A percentile compares a stretch with the other conserved stretches of the same genome.
phyloP scores from a whole-genome alignment of 495 filamentous ascomycete genomes.

The Cercophora newfieldiana region DNA sequence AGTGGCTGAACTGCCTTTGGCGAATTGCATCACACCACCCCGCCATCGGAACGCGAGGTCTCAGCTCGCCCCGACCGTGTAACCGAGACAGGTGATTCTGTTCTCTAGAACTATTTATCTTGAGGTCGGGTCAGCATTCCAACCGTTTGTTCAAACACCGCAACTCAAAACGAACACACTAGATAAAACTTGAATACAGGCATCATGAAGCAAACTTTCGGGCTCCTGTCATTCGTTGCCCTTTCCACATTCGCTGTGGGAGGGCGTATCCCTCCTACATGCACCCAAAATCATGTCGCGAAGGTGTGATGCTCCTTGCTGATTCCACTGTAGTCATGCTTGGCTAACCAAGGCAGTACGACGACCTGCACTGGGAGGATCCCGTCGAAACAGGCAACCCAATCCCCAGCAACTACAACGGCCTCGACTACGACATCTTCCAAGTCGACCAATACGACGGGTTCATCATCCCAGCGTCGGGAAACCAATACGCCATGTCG shows the following conservation, averaged over 20 bases:
- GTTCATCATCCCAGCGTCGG: conserved; percentile 12
- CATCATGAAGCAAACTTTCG: background rate
- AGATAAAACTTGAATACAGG: background rate
- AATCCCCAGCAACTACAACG: conserved; percentile 2
- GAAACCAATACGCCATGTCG: conserved; percentile 15
- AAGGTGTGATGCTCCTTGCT: background rate
- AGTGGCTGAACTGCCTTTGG: background rate
- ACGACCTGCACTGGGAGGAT: conserved; percentile 12
- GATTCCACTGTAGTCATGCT: background rate
- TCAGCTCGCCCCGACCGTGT: background rate
- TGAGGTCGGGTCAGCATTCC: conserved; percentile 1
- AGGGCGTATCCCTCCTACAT: background rate
- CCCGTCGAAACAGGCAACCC: conserved; percentile 8
- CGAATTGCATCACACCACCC: conserved; percentile 1
- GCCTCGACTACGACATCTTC: conserved; percentile 16
- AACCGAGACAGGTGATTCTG: background rate
- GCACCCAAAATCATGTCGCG: background rate
- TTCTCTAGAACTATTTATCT: background rate
- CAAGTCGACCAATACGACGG: conserved; percentile 16
- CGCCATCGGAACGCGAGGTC: background rate
- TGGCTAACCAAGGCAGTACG: conserved; percentile 5
- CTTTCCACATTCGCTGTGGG: background rate
- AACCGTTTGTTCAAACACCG: background rate
- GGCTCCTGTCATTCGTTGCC: background rate
- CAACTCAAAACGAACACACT: background rate